Evolutionary conservation across 163 green algal genomes (phyloP).

Genomic region (Chlamydomonas reinhardtii): DNA sequence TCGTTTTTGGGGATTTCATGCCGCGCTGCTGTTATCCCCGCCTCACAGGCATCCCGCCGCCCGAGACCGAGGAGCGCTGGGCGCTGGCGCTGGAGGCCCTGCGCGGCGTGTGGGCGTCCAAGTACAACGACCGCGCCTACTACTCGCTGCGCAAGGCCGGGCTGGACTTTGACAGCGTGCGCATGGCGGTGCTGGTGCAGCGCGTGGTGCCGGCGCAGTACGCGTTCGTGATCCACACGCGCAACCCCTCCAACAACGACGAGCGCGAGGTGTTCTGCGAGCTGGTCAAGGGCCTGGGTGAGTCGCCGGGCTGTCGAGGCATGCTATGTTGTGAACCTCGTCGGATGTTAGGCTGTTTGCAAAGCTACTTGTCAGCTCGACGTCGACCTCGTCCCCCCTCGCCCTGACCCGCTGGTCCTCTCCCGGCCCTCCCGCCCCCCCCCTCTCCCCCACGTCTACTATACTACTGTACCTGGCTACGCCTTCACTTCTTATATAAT

Average conservation of each 20-base stretch:
- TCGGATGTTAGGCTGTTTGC: too few species aligned
- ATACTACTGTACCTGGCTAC: too few species aligned
- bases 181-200: conserved; percentile 99
- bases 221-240: conserved; percentile 99
- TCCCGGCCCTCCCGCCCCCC: not conserved
- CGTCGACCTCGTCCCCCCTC: too few species aligned
- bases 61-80: conserved; percentile 74
- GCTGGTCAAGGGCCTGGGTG: conserved; percentile 93
- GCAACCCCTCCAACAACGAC: conserved; percentile 92
- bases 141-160: conserved; percentile 90
- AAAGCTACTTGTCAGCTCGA: too few species aligned
- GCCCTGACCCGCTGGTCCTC: too few species aligned
- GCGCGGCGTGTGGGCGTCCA: conserved; percentile 96
- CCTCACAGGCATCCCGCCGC: conserved; percentile 78
- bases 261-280: conserved; percentile 81
- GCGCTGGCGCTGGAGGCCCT: conserved; percentile 76
- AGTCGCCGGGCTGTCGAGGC: conserved; percentile 45
- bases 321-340: too few species aligned
- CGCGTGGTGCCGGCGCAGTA: conserved; percentile 95
- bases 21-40: too few species aligned
- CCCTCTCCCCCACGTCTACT: too few species aligned
- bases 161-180: conserved; percentile 90
- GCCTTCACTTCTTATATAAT: too few species aligned
- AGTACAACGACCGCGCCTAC: conserved; percentile 99
- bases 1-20: too few species aligned